Conservation (phyloP, 2,329 filamentous ascomycete genomes). For the Trichoderma endophyticum region DNA sequence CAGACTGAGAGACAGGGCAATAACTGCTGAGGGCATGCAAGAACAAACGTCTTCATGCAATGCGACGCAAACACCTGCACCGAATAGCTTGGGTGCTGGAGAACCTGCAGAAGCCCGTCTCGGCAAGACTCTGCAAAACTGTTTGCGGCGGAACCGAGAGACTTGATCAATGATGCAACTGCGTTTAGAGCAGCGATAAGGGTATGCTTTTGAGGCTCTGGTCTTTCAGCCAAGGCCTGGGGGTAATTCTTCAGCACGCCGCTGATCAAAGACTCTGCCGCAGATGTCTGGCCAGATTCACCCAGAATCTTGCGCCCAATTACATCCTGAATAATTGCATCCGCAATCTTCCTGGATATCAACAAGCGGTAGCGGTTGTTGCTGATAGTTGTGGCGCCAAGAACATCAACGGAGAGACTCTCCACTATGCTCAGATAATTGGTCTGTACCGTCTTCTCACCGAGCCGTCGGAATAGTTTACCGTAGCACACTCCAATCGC, state of each 20-base stretch:
- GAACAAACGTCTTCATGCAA: conserved; percentile 80
- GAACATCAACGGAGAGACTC: conserved; percentile 74
- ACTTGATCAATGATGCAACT: conserved; percentile 72
- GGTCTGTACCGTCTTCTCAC: conserved; percentile 76
- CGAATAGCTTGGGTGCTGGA: conserved; percentile 93
- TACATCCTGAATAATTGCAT: conserved; percentile 78
- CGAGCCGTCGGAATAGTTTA: conserved; percentile 72
- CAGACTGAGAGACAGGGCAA: conserved; percentile 89
- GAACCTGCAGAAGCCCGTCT: conserved; percentile 81
- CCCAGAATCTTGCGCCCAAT: conserved; percentile 79
- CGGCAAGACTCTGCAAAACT: conserved; percentile 77
- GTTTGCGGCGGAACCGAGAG: conserved; percentile 77
- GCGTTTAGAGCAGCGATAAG: conserved; percentile 77
- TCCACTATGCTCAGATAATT: conserved; percentile 80
- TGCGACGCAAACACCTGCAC: conserved; percentile 88
- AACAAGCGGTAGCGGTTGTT: conserved; percentile 87
- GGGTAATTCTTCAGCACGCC: conserved; percentile 92
- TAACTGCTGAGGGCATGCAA: conserved; percentile 89
- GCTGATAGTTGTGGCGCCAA: conserved; percentile 70
- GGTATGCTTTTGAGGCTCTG: conserved; percentile 84
- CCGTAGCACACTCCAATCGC: conserved; percentile 86
- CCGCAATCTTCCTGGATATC: conserved; percentile 78
- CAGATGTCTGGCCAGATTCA: conserved; percentile 82
- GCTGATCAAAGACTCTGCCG: conserved; percentile 78
- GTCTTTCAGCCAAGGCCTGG: conserved; percentile 78